A percentile compares a stretch with the other conserved stretches of the same genome.
These are phyloP conservation scores for Pluteus cervinus DNA, from an alignment of 768 basidiomycete species.

Conservation along the genomic window DNA sequence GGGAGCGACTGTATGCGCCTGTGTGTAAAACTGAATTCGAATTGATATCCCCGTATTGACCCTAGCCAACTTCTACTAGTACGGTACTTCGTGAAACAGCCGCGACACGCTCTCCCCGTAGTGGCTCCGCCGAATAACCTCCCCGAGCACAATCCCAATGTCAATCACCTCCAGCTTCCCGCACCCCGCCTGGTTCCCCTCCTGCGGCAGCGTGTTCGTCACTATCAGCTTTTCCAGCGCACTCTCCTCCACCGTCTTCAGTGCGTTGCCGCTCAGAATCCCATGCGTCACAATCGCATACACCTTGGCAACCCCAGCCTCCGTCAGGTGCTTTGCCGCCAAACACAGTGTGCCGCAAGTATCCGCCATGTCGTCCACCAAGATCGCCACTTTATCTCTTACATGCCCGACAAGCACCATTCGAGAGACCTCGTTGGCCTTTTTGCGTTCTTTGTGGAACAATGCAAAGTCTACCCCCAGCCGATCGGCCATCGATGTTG, in stretches of 20 bases:
- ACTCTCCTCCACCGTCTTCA: slow-evolving; percentile 65
- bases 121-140: slow-evolving; percentile 93
- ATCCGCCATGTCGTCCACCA: slow-evolving; percentile 99
- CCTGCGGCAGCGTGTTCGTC: slow-evolving; percentile 95
- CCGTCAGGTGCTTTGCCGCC: slow-evolving; percentile 82
- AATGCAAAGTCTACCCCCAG: slow-evolving; percentile 96
- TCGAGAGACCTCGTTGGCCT: slow-evolving; percentile 89
- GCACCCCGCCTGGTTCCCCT: slow-evolving; percentile 64
- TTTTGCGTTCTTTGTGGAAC: slow-evolving; percentile 99
- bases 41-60: slow-evolving; percentile 5
- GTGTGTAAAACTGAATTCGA: no score
- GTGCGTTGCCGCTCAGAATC: slow-evolving; percentile 86
- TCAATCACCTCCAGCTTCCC: slow-evolving; percentile 89
- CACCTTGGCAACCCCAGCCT: slow-evolving; percentile 82
- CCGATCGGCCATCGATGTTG: slow-evolving; percentile 94
- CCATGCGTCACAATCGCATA: slow-evolving; percentile 96
- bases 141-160: slow-evolving; percentile 90
- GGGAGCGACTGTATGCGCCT: no score
- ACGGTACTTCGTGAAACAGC: slow-evolving; percentile 86
- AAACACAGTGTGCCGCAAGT: slow-evolving; percentile 93
- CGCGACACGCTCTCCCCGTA: slow-evolving; percentile 94
- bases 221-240: slow-evolving; percentile 92
- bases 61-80: slow-evolving; percentile 34
- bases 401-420: slow-evolving; percentile 96
- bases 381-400: slow-evolving; percentile 85